A percentile compares a stretch with the other conserved stretches of the same genome.
Conservation (phyloP, 2,329 filamentous ascomycete species). For the Colletotrichum zoysiae region DNA sequence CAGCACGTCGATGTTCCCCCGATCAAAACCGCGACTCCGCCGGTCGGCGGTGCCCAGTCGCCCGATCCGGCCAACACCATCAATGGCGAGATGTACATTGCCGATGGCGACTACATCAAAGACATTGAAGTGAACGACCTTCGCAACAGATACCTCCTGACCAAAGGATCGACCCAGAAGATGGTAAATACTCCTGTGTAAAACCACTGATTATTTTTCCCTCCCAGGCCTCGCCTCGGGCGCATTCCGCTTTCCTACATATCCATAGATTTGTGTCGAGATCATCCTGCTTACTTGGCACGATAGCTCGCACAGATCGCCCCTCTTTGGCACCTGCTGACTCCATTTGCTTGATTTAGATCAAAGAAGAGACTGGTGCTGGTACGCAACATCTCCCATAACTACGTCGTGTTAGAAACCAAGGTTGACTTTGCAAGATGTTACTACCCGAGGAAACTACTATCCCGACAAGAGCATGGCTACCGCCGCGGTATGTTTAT, state of each 20-base stretch:
- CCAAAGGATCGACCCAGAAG: slow-evolving; percentile 97
- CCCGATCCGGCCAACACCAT: slow-evolving; percentile 65
- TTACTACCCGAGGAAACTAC: slow-evolving; percentile 96
- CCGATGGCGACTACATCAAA: slow-evolving; percentile 97
- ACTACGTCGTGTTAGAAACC: slow-evolving; percentile 62
- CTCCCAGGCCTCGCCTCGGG: slow-evolving; percentile 36
- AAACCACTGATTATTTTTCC: slow-evolving; percentile 52
- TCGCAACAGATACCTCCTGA: slow-evolving; percentile 95
- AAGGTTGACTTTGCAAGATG: slow-evolving; percentile 82
- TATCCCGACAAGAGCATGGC: slow-evolving; percentile 99
- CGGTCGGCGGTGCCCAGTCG: slow-evolving; percentile 55
- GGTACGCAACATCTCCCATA: slow-evolving; percentile 82
- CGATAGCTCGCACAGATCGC: slow-evolving; percentile 71
- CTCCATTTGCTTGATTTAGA: slow-evolving; percentile 92
- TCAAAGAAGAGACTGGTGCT: slow-evolving; percentile 99
- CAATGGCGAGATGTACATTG: slow-evolving; percentile 91
- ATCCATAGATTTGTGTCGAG: slow-evolving; percentile 62
- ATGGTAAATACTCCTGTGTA: slow-evolving; percentile 88
- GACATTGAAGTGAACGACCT: slow-evolving; percentile 99
- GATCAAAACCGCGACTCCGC: slow-evolving; percentile 72
- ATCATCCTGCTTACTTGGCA: slow-evolving; percentile 78
- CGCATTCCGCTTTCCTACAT: slow-evolving; percentile 42
- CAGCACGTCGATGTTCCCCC: slow-evolving; percentile 92
- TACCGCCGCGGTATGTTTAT: slow-evolving; percentile 81
- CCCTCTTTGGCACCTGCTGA: slow-evolving; percentile 94